phyloP scores from a whole-genome alignment of 306 rosid species.

The Gastrolobium bilobum region DNA sequence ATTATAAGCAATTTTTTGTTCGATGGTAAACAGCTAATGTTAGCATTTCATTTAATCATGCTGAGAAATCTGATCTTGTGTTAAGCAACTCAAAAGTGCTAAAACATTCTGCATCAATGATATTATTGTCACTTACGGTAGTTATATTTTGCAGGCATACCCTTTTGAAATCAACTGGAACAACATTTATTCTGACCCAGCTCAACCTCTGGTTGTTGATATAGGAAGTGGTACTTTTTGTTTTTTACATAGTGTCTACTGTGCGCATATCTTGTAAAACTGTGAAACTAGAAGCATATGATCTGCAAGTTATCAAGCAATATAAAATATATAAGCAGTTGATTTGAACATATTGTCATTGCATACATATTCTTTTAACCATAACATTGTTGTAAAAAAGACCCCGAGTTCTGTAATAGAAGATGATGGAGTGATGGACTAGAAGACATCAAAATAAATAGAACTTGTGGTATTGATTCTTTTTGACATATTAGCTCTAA shows the following conservation, averaged over 20 bases:
- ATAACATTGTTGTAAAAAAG: constrained; percentile 5
- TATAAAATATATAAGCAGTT: constrained; percentile 20
- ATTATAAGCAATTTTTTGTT: not conserved
- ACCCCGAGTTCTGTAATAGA: constrained; percentile 4
- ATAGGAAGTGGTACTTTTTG: constrained; percentile 85
- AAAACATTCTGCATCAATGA: constrained; percentile 10
- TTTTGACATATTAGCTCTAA: constrained; percentile 41
- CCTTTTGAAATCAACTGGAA: constrained; percentile 85
- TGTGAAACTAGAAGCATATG: constrained; percentile 26
- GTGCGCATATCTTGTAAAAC: not conserved
- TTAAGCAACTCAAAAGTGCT: constrained; percentile 41
- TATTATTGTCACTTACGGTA: constrained; percentile 41
- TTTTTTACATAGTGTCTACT: constrained; percentile 10
- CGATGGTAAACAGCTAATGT: not conserved
- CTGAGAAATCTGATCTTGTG: constrained; percentile 34
- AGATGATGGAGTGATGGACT: constrained; percentile 3
- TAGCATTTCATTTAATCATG: constrained; percentile 11
- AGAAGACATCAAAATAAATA: not conserved
- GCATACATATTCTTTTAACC: constrained; percentile 17
- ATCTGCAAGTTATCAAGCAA: constrained; percentile 12
- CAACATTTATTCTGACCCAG: constrained; percentile 59
- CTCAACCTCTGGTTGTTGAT: constrained; percentile 86
- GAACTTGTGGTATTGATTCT: constrained; percentile 27
- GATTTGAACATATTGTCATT: constrained; percentile 23
- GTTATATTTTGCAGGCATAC: constrained; percentile 79